Evolutionary conservation across 257 asterid genomes (phyloP), one percentile per base, ranked within the genome.

Genomic region (Fraxinus quadrangulata): DNA sequence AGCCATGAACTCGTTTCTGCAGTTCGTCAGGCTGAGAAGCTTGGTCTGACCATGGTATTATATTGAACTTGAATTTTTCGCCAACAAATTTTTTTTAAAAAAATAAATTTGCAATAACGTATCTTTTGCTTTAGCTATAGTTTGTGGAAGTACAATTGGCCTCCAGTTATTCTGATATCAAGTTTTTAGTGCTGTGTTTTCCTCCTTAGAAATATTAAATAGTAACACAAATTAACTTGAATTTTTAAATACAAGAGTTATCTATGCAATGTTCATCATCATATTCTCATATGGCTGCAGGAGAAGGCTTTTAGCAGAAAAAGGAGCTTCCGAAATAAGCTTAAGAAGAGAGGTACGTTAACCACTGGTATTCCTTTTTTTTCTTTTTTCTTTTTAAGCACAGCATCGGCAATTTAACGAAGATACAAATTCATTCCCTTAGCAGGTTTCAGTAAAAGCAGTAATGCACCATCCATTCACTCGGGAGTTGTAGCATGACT

Each of bases 281-380:
- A 30, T 45, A 42, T n/a, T 19, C 24, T 80, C 14, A 21, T 79
- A 36, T 88, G 75, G 51, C 59, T 90, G 81, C 90, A 93, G 99
- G 98, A 96, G 80, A 90, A 86, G 63, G 99, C 96, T 30, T 96
- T 96, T 79, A 96, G 98, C 85, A 84, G 98, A 79, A 96, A 93
- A 87, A 93, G 99, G 85, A 81, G 99, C 81, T 93, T 96, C 84
- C 86, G 99, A 24, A 96, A 96, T 86, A 96, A 93, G 88, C 75
- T 96, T 26, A 96, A 93, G 87, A 93, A 93, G 85, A 89, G 88
- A 82, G 90, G 94, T 87, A 81, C 45, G 67, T n/a, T 59, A 51
- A 23, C 73, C 26, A 17, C 9, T 71, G 12, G 59, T 16, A n/a
- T 16, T 59, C 51, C 7, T 19, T 24, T 31, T 34, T 73, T 72